Evolutionary conservation across 805 yeast genomes (phyloP).

Genomic region (Saturnispora hagleri): DNA sequence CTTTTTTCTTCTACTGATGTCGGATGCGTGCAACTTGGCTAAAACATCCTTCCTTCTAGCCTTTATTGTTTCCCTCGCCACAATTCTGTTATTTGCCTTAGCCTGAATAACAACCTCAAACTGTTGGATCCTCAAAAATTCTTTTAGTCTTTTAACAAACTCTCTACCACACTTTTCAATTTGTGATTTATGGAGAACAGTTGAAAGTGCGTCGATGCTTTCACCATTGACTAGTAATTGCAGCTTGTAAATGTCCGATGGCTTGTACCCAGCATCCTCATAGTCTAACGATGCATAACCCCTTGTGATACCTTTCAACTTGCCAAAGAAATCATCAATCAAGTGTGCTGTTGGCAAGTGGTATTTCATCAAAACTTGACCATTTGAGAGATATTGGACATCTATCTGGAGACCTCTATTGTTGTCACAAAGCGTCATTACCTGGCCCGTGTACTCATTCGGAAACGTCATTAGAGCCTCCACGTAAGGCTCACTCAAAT

Average conservation of each 20-base stretch:
- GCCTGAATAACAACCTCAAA: slow-evolving; percentile 94
- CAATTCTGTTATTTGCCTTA: slow-evolving; percentile 62
- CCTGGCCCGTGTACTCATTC: slow-evolving; percentile 77
- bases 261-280: slow-evolving; percentile 82
- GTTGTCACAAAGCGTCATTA: slow-evolving; percentile 76
- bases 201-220: slow-evolving; percentile 86
- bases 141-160: slow-evolving; percentile 76
- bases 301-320: slow-evolving; percentile 75
- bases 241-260: slow-evolving; percentile 74
- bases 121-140: slow-evolving; percentile 69
- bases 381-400: slow-evolving; percentile 63
- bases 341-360: slow-evolving; percentile 79
- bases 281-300: slow-evolving; percentile 95
- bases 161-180: slow-evolving; percentile 65
- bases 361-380: slow-evolving; percentile 75
- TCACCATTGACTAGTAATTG: slow-evolving; percentile 84
- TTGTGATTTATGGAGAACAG: slow-evolving; percentile 78
- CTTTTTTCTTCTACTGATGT: slow-evolving; percentile 82
- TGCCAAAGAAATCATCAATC: slow-evolving; percentile 94
- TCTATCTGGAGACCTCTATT: slow-evolving; percentile 80
- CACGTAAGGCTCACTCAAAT: slow-evolving; percentile 76
- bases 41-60: slow-evolving; percentile 94
- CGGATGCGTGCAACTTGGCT: slow-evolving; percentile 89
- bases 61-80: slow-evolving; percentile 88
- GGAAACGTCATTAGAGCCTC: slow-evolving; percentile 88